These are phyloP conservation scores for Penicillium sp. DNA, from an alignment of 2,329 filamentous ascomycete species.

Conservation along the genomic window DNA sequence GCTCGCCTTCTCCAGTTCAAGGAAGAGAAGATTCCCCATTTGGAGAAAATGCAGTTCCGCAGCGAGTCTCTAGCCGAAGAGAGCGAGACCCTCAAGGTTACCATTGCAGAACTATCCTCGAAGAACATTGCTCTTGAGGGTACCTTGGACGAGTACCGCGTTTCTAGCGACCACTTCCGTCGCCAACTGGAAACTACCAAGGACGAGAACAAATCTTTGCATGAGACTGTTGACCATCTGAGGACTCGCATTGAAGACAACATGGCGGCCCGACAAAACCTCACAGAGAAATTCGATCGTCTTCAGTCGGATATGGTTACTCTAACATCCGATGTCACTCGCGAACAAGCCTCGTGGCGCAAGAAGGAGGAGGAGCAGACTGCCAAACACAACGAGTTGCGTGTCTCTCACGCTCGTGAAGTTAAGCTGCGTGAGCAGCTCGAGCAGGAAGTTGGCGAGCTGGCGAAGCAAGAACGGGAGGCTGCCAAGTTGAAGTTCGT, in stretches of 20 bases:
- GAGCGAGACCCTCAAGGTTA: slow-evolving; percentile 57
- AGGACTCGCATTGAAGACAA: slow-evolving; percentile 81
- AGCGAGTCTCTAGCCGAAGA: slow-evolving; percentile 67
- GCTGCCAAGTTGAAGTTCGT: slow-evolving; percentile 76
- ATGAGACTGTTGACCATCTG: slow-evolving; percentile 69
- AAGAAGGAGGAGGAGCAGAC: slow-evolving; percentile 63
- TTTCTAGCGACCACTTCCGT: slow-evolving; percentile 59
- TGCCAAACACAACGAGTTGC: slow-evolving; percentile 54
- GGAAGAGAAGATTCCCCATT: slow-evolving; percentile 67
- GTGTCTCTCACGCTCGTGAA: slow-evolving; percentile 64
- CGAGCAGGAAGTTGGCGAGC: slow-evolving; percentile 58
- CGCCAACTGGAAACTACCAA: slow-evolving; percentile 51
- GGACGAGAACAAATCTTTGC: slow-evolving; percentile 68
- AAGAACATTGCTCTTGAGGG: slow-evolving; percentile 62
- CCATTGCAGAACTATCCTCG: slow-evolving; percentile 53
- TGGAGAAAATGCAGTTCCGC: slow-evolving; percentile 64
- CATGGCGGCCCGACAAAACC: slow-evolving; percentile 75
- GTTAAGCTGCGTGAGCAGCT: slow-evolving; percentile 61
- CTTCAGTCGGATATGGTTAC: slow-evolving; percentile 83
- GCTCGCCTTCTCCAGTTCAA: slow-evolving; percentile 62
- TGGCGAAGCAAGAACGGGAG: slow-evolving; percentile 71
- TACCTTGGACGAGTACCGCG: slow-evolving; percentile 63
- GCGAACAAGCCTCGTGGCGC: slow-evolving; percentile 76
- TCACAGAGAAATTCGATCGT: slow-evolving; percentile 78
- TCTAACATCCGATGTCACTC: slow-evolving; percentile 74